Evolutionary conservation across 2,329 filamentous ascomycete genomes (phyloP), one percentile per base, ranked within the genome.

Genomic region (Fonsecaea multimorphosa): DNA sequence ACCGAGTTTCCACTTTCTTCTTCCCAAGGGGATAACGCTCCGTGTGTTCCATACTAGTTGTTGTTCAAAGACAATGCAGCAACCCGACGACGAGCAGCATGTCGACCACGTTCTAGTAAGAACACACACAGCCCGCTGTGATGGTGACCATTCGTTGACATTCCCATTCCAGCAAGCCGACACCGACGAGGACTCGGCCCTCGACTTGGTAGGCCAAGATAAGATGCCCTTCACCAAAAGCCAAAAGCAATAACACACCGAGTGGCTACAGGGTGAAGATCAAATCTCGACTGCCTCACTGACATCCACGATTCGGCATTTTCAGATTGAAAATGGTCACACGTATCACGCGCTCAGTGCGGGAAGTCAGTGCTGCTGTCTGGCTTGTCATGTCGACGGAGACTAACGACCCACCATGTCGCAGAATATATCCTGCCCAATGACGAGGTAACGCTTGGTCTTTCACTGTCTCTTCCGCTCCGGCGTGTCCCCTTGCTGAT

Each of bases 261-360:
- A 2, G 3, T 12, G 44, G n/a, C 9, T 11, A 12, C n/a, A 49
- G 44, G 44, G 44, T 6, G 19, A 49, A 12, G 44, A 49, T 4
- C 44, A 49, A 24, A 27, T 49, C 8, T 49, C 44, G 6, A 49
- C 44, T 11, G 19, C 44, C 8, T 49, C 44, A 12, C 7, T 49
- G 9, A 49, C 44, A 12, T 49, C 44, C 19, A 49, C 44, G 2
- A 49, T 49, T 12, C 44, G 44, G 1, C 9, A 49, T 49, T 49
- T 24, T 5, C 7, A 24, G 19, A 49, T 49, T 24, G 44, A 49
- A 24, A 49, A 49, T 24, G 44, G 44, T 4, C 44, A 24, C 12
- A 49, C 44, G 11, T 49, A 49, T 19, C 44, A 49, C 44, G 44
- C 44, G 44, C 44, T 49, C 44, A 24, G 22, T 24, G 44, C 44